Conservation (phyloP, 768 basidiomycete species). For the Podaxis carcinomalis region DNA sequence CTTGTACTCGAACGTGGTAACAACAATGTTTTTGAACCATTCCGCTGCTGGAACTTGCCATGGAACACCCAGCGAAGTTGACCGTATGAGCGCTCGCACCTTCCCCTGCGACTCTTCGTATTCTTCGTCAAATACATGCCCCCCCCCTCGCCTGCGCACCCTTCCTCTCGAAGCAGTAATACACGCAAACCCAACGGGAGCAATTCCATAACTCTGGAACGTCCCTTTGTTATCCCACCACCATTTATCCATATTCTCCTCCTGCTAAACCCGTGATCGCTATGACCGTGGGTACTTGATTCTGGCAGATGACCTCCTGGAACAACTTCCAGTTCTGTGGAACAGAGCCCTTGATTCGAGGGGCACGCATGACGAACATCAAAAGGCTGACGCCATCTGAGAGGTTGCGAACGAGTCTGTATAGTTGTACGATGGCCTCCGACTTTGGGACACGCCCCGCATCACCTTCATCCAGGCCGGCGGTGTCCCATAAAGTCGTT, state of each 20-base stretch:
- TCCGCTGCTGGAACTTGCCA: not conserved
- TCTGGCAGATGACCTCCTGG: constrained; percentile 29
- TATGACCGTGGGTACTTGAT: constrained; percentile 33
- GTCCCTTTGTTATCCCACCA: constrained; percentile 26
- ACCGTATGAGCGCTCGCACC: constrained; percentile 1
- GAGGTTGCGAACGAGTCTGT: constrained; percentile 28
- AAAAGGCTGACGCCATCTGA: constrained; percentile 33
- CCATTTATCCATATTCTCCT: constrained; percentile 21
- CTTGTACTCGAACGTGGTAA: not conserved
- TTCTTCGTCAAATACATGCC: constrained; percentile 10
- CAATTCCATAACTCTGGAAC: constrained; percentile 29
- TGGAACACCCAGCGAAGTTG: not conserved
- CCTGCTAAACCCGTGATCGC: constrained; percentile 34
- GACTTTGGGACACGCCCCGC: constrained; percentile 11
- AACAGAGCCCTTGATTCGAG: constrained; percentile 28
- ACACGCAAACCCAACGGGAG: constrained; percentile 29
- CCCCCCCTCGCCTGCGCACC: not conserved
- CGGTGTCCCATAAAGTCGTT: constrained; percentile 33
- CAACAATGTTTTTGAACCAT: not conserved
- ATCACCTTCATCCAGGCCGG: constrained; percentile 23
- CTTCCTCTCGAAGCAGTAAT: constrained; percentile 33
- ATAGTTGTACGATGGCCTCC: constrained; percentile 21
- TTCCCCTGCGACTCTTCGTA: constrained; percentile 9
- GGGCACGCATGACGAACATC: constrained; percentile 35
- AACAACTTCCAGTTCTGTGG: constrained; percentile 36